Conservation (phyloP, 2,329 filamentous ascomycete species). For the Lizonia empirigonia region DNA sequence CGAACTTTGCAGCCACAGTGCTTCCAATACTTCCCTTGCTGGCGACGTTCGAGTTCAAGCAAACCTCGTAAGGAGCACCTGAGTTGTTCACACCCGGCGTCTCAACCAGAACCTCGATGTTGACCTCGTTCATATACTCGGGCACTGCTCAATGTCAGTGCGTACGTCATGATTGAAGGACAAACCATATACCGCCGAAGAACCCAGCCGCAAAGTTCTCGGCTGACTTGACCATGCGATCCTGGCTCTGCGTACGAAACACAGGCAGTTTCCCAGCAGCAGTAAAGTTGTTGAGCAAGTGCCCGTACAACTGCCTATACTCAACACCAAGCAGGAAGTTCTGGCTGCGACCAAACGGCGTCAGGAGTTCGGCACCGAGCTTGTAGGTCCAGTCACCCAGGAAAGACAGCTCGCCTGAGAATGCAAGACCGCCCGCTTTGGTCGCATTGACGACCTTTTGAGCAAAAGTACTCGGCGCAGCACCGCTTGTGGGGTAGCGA, state of each 20-base stretch:
- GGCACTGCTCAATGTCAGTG: constrained; percentile 21
- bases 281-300: constrained; percentile 54
- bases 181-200: constrained; percentile 27
- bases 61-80: constrained; percentile 38
- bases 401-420: constrained; percentile 37
- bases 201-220: constrained; percentile 43
- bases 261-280: constrained; percentile 47
- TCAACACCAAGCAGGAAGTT: constrained; percentile 50
- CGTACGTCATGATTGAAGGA: too few species aligned
- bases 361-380: constrained; percentile 39
- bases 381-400: constrained; percentile 37
- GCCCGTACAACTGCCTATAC: constrained; percentile 51
- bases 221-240: constrained; percentile 43
- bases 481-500: constrained; percentile 37
- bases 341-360: constrained; percentile 43
- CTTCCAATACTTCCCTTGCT: constrained; percentile 36
- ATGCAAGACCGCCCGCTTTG: constrained; percentile 27
- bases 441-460: constrained; percentile 35
- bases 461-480: constrained; percentile 33
- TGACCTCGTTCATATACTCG: constrained; percentile 37
- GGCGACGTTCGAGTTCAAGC: constrained; percentile 38
- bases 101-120: constrained; percentile 40
- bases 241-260: constrained; percentile 40
- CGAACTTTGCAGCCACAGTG: constrained; percentile 30
- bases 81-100: constrained; percentile 34